Evolutionary conservation across 441 rosid genomes (phyloP).

Genomic region (Metrosideros polymorpha): DNA sequence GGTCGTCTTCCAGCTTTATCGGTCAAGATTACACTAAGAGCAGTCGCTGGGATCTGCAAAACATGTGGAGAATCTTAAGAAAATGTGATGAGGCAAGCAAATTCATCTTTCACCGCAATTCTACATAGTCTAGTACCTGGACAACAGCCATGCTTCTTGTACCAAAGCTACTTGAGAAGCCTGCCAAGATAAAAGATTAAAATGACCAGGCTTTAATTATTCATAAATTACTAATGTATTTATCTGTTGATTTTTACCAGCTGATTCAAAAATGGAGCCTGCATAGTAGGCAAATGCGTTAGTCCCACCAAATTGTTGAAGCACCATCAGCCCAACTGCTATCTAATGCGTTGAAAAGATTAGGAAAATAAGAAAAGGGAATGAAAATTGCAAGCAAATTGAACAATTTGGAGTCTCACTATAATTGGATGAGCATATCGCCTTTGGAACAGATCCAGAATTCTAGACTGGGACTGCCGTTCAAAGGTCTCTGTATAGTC

Average conservation of each 20-base stretch:
- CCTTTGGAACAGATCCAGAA: conserved; percentile 31
- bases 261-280: conserved; percentile 27
- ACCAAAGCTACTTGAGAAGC: conserved; percentile 30
- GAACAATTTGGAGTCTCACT: conserved; percentile 23
- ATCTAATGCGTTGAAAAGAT: conserved; percentile 18
- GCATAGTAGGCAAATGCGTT: conserved; percentile 38
- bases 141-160: conserved; percentile 19
- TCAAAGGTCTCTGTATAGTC: conserved; percentile 14
- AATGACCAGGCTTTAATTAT: not conserved
- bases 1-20: not conserved
- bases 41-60: not conserved
- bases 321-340: conserved; percentile 52
- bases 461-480: conserved; percentile 4
- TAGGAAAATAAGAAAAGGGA: not conserved
- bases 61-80: not conserved
- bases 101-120: not conserved
- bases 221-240: not conserved
- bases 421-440: conserved; percentile 34
- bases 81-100: not conserved
- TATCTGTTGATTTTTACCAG: conserved; percentile 24
- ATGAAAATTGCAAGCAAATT: not conserved
- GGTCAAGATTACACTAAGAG: not conserved
- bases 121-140: conserved; percentile 15
- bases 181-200: conserved; percentile 13
- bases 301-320: conserved; percentile 39